Conservation (phyloP, 495 filamentous ascomycete species). For the Xylaria bambusicola region DNA sequence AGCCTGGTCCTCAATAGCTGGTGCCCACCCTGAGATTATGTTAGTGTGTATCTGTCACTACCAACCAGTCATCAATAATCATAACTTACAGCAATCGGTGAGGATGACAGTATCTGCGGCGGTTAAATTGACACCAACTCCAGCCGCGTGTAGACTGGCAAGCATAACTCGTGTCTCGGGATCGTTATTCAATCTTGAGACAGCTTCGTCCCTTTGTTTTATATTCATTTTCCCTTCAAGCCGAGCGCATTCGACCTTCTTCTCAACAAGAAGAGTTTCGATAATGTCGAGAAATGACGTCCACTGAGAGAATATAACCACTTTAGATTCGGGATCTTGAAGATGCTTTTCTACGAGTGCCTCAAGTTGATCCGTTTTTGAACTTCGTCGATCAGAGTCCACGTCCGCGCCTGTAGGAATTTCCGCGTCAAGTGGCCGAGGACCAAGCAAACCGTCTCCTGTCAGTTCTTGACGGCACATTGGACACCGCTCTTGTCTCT, state of each 20-base stretch:
- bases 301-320: slow-evolving; percentile 93
- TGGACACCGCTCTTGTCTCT: slow-evolving; percentile 80
- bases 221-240: slow-evolving; percentile 84
- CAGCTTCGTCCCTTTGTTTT: slow-evolving; percentile 66
- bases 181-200: slow-evolving; percentile 65
- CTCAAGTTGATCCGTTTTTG: slow-evolving; percentile 82
- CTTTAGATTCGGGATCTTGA: slow-evolving; percentile 70
- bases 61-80: background rate
- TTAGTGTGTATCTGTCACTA: slow-evolving; percentile 22
- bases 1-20: slow-evolving; percentile 91
- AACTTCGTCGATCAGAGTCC: slow-evolving; percentile 68
- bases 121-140: slow-evolving; percentile 86
- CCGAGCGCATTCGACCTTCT: slow-evolving; percentile 66
- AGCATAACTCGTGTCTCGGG: slow-evolving; percentile 76
- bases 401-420: slow-evolving; percentile 47
- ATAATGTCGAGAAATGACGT: slow-evolving; percentile 84
- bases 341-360: slow-evolving; percentile 74
- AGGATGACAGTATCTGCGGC: slow-evolving; percentile 86
- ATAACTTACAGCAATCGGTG: slow-evolving; percentile 63
- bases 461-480: slow-evolving; percentile 81
- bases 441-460: slow-evolving; percentile 61
- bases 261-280: slow-evolving; percentile 64
- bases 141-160: slow-evolving; percentile 78
- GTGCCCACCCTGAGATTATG: slow-evolving; percentile 69
- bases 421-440: slow-evolving; percentile 54